Base-by-base conservation (phyloP, 768 basidiomycete genomes). In the Coprinellus micaceus region DNA sequence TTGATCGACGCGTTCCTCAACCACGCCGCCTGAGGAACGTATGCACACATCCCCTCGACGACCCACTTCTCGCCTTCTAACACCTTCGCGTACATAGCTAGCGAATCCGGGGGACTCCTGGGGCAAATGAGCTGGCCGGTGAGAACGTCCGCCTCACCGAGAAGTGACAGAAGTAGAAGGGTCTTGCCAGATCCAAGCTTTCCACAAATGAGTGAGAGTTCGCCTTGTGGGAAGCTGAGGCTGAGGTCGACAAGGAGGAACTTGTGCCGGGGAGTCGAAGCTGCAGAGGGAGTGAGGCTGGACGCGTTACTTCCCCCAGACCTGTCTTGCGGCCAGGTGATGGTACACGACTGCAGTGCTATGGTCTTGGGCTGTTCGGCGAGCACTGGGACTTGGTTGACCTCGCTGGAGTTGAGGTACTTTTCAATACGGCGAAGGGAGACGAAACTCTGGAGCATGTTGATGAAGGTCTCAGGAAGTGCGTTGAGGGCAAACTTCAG, bases 111-210 rank as follows among this genome's bases (percentile, higher is more conserved):
- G 1, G 90, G 87, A 2, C 94, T 93, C 22, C 91, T 81, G 11
- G 94, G 94, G 63, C 91, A 91, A 9, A 86, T 61, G 30, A 94
- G 70, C 63, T 94, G 89, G 0, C 94, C 94, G 19, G 87, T 74
- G 9, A 97, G 71, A 13, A 95, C 61, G 69, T 95, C 93, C 4
- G 90, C 88, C 74, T 95, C 93, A 24, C 94, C 94, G 3, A 98
- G 79, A 39, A 97, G 80, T 6, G 87, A 88, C 29, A 89, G 76
- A n/a, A 96, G 72, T 28, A 96, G 67, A 5, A 97, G 72, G 0
- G 93, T 90, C 73, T 96, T 97, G 25, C 94, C 94, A 17, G 88
- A 88, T 3, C 92, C 94, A 10, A 96, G 76, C 65, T 93, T 91
- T 2, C 94, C 94, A 64, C 92, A 94, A 17, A 97, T 81, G 15